Conservation (phyloP, 192 early-diverging fungal species). For the Coemansia sp. region DNA sequence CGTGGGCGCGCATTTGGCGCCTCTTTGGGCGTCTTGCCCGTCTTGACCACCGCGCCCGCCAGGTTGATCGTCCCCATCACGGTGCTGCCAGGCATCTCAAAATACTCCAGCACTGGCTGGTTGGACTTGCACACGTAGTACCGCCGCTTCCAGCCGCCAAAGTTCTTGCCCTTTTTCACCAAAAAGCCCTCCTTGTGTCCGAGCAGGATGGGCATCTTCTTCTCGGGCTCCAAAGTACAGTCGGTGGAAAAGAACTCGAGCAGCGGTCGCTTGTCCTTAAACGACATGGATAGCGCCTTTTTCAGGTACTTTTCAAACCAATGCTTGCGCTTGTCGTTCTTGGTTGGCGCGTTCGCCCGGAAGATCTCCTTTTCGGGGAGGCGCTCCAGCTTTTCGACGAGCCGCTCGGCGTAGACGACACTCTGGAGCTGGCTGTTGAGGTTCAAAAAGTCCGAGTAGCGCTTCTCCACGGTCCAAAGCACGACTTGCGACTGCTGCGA, state of each 20-base stretch:
- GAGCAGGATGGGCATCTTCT: conserved; percentile 56
- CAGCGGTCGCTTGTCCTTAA: conserved; percentile 65
- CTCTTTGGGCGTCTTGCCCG: conserved; percentile 33
- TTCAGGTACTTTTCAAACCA: conserved; percentile 86
- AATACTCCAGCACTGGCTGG: conserved; percentile 75
- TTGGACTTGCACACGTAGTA: conserved; percentile 76
- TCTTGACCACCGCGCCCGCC: conserved; percentile 63
- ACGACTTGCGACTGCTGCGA: conserved; percentile 56
- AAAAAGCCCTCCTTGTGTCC: conserved; percentile 85
- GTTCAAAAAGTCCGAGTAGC: conserved; percentile 82
- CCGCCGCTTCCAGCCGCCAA: conserved; percentile 96
- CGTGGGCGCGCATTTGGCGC: not conserved
- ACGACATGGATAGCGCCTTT: conserved; percentile 63
- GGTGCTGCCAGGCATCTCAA: conserved; percentile 77
- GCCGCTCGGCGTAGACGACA: conserved; percentile 33
- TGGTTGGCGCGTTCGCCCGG: conserved; percentile 77
- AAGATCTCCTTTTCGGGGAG: conserved; percentile 88
- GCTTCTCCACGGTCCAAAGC: conserved; percentile 87
- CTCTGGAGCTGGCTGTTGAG: conserved; percentile 78
- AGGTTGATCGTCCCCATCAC: conserved; percentile 75
- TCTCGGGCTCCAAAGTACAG: conserved; percentile 57
- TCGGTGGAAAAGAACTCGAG: conserved; percentile 80
- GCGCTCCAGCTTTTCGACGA: conserved; percentile 66
- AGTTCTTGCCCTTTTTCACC: conserved; percentile 93
- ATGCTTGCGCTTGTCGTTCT: conserved; percentile 85